These are phyloP conservation scores for Epipyxis sp. DNA, from an alignment of 108 stramenopile species.

Conservation along the genomic window DNA sequence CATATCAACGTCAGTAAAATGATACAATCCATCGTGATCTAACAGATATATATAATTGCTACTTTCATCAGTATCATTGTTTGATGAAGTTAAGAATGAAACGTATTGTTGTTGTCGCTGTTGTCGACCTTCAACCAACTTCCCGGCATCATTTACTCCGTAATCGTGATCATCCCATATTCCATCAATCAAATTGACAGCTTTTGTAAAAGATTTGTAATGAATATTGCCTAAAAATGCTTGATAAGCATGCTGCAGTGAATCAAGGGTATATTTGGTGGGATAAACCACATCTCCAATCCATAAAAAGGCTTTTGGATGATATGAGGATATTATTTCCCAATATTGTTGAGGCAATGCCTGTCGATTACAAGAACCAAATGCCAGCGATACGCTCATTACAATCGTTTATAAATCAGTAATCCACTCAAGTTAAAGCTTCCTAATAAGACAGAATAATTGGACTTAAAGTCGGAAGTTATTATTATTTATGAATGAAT, in stretches of 20 bases:
- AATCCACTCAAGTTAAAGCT: too few species aligned
- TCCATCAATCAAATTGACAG: constrained; percentile 41
- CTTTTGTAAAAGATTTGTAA: constrained; percentile 38
- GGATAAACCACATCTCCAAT: constrained; percentile 50
- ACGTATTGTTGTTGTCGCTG: constrained; percentile 16
- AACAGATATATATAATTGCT: too few species aligned
- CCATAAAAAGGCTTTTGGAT: constrained; percentile 47
- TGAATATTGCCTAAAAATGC: constrained; percentile 34
- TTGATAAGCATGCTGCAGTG: constrained; percentile 28
- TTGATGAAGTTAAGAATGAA: constrained; percentile 1
- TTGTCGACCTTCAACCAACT: background rate
- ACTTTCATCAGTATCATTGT: background rate
- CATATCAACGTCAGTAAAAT: background rate
- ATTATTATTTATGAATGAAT: too few species aligned
- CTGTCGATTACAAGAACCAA: constrained; percentile 49
- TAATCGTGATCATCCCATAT: constrained; percentile 54
- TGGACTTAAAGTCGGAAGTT: too few species aligned
- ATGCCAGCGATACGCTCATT: too few species aligned
- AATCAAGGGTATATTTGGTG: background rate
- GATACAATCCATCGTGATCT: constrained; percentile 28
- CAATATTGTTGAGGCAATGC: constrained; percentile 35
- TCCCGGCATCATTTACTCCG: constrained; percentile 37
- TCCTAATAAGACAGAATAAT: too few species aligned
- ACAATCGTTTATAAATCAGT: too few species aligned
- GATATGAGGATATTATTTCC: constrained; percentile 37